A percentile compares a stretch with the other conserved stretches of the same genome.
Conservation (phyloP, 345 rosid genomes). For the Garcia nutans region DNA sequence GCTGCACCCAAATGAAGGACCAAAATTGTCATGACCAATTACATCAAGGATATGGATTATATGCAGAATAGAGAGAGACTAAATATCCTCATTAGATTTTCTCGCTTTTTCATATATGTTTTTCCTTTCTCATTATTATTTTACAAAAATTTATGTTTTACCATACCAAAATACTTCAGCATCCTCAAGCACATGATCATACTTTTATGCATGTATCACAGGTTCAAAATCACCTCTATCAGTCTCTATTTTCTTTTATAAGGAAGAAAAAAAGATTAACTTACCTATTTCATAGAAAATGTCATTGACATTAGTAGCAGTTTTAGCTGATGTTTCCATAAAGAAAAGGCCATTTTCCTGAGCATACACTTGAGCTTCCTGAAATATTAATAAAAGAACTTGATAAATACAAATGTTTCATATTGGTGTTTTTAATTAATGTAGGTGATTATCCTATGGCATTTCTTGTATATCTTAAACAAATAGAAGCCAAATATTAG, state of each 20-base stretch:
- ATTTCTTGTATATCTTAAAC: background rate
- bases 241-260: background rate
- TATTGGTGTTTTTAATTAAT: background rate
- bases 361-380: conserved; percentile 77
- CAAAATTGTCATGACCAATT: conserved; percentile 4
- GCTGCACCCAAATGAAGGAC: conserved; percentile 46
- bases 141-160: background rate
- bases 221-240: background rate
- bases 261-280: background rate
- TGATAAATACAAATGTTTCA: background rate
- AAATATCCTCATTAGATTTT: too few relatives aligned
- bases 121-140: background rate
- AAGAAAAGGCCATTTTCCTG: conserved; percentile 80
- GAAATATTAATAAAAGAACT: conserved; percentile 20
- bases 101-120: too few relatives aligned
- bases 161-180: background rate
- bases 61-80: too few relatives aligned
- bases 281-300: conserved; percentile 78
- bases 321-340: conserved; percentile 83
- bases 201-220: background rate
- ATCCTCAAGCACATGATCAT: too few relatives aligned
- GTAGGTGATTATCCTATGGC: background rate
- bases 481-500: background rate
- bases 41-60: background rate
- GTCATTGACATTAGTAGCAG: conserved; percentile 70